A percentile compares a stretch with the other conserved stretches of the same genome.
These are phyloP conservation scores for Rubia balearica DNA, from an alignment of 305 asterid genomes.

Conservation along the genomic window DNA sequence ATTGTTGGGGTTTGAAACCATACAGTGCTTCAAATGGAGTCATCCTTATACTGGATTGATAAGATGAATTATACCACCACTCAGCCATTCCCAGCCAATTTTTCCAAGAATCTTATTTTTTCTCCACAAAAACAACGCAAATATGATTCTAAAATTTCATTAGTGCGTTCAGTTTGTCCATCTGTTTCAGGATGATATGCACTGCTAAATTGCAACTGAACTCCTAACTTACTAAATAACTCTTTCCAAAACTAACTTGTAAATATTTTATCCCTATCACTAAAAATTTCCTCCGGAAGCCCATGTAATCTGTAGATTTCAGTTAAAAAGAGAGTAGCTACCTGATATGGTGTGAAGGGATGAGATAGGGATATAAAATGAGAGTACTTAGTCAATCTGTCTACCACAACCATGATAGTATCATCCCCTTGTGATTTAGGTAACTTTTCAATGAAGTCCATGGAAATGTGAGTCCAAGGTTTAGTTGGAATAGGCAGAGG, in stretches of 20 bases:
- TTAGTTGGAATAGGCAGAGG: not conserved
- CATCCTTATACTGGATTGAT: too few relatives aligned
- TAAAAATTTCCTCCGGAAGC: not conserved
- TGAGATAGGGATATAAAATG: not conserved
- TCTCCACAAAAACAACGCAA: not conserved
- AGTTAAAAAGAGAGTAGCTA: not conserved
- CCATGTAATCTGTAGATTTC: not conserved
- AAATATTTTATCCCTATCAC: not conserved
- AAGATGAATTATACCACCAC: too few relatives aligned
- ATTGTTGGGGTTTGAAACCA: too few relatives aligned
- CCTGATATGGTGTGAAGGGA: not conserved
- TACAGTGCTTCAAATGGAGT: too few relatives aligned
- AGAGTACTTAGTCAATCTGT: not conserved
- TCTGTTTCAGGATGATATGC: too few relatives aligned
- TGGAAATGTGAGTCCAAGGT: not conserved
- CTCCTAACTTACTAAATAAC: not conserved
- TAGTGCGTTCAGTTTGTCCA: too few relatives aligned
- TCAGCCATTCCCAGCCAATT: too few relatives aligned
- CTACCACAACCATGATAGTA: constrained; percentile 4
- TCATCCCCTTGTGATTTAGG: not conserved
- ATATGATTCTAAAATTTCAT: not conserved
- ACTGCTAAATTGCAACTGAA: not conserved
- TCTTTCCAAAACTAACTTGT: constrained; percentile 2
- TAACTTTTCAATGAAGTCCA: constrained; percentile 6
- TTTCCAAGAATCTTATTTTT: too few relatives aligned